These are phyloP conservation scores for Ceratocystis alfenasii DNA, from an alignment of 2,329 filamentous ascomycete species.

Conservation along the genomic window DNA sequence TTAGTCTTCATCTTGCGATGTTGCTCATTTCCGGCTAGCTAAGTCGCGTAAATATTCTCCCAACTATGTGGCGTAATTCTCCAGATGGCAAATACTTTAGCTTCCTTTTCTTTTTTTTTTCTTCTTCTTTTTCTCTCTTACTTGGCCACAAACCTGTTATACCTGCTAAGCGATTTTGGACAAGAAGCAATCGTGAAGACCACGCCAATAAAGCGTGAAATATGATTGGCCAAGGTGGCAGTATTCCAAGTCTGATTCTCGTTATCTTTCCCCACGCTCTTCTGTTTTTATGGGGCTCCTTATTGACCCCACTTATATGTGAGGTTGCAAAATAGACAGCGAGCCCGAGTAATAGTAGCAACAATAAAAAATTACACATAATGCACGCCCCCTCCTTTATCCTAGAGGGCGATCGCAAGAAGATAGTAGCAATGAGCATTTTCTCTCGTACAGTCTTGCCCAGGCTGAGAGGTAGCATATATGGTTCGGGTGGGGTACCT, in stretches of 20 bases:
- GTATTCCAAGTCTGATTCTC: too few relatives aligned
- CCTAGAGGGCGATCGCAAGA: not conserved
- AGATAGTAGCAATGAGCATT: not conserved
- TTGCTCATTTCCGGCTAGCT: not conserved
- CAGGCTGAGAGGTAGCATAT: too few relatives aligned
- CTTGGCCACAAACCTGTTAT: too few relatives aligned
- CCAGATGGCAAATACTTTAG: not conserved
- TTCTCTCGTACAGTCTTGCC: not conserved
- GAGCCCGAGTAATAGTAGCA: too few relatives aligned
- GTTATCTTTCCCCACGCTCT: not conserved
- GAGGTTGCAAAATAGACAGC: conserved; percentile 2
- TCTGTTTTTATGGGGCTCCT: not conserved
- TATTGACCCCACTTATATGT: not conserved
- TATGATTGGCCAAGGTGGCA: not conserved
- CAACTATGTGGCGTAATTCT: not conserved
- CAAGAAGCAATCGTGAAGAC: too few relatives aligned
- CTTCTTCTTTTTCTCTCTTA: too few relatives aligned
- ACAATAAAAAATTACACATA: not conserved
- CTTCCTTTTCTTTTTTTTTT: too few relatives aligned
- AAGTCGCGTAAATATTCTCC: not conserved
- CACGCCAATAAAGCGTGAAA: not conserved
- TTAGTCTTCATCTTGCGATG: not conserved
- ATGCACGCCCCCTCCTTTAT: not conserved
- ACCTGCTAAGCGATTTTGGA: too few relatives aligned
- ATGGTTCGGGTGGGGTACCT: too few relatives aligned